phyloP scores from a whole-genome alignment of 495 filamentous ascomycete species.

The Venustampulla echinocandica region DNA sequence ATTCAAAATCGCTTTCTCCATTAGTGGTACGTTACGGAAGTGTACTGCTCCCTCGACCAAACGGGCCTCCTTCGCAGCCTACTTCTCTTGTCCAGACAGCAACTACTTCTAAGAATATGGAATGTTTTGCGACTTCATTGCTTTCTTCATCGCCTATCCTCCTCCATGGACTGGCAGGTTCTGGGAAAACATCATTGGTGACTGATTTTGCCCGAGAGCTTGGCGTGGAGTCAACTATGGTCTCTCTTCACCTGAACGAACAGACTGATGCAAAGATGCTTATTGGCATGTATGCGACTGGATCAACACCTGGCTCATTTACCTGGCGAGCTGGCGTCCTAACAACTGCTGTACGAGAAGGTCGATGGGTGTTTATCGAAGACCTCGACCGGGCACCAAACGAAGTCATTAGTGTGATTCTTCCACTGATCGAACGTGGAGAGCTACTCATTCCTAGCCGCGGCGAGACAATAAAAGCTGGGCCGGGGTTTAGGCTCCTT shows the following conservation, averaged over 20 bases:
- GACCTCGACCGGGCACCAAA: slow-evolving; percentile 94
- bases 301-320: slow-evolving; percentile 76
- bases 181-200: slow-evolving; percentile 83
- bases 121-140: slow-evolving; percentile 55
- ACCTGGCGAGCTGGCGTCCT: slow-evolving; percentile 89
- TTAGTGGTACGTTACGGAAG: slow-evolving; percentile 42
- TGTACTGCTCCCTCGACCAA: slow-evolving; percentile 58
- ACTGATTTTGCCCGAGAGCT: slow-evolving; percentile 72
- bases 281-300: slow-evolving; percentile 86
- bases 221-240: slow-evolving; percentile 63
- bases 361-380: slow-evolving; percentile 93
- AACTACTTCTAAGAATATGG: slow-evolving; percentile 62
- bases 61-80: slow-evolving; percentile 37
- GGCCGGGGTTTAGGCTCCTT: slow-evolving; percentile 78
- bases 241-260: slow-evolving; percentile 91
- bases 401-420: slow-evolving; percentile 82
- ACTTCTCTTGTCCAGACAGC: slow-evolving; percentile 60
- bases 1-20: slow-evolving; percentile 13
- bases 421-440: slow-evolving; percentile 81
- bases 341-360: slow-evolving; percentile 86
- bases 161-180: slow-evolving; percentile 73
- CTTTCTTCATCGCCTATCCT: slow-evolving; percentile 61
- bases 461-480: slow-evolving; percentile 74
- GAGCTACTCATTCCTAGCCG: slow-evolving; percentile 81
- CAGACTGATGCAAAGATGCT: slow-evolving; percentile 95